These are phyloP conservation scores for Podospora comata DNA, from an alignment of 495 filamentous ascomycete species.

Conservation along the genomic window DNA sequence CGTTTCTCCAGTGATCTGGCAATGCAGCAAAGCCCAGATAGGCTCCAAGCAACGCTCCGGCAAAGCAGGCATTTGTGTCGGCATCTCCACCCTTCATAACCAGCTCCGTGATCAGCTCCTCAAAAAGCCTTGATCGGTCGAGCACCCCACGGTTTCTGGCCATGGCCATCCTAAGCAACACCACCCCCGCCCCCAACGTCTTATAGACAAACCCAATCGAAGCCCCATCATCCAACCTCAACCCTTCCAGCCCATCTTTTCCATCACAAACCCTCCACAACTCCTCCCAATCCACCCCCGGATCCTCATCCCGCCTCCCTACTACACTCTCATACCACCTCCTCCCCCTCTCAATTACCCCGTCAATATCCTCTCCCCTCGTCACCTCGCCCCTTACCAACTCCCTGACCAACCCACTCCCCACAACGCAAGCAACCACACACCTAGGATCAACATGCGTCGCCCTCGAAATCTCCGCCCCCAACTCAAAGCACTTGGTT, in stretches of 20 bases:
- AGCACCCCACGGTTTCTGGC: conserved; percentile 15
- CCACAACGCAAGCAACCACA: conserved; percentile 43
- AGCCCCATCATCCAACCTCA: conserved; percentile 39
- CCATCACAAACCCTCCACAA: conserved; percentile 30
- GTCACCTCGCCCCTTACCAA: conserved; percentile 42
- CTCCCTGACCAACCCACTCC: conserved; percentile 40
- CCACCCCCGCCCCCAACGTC: conserved; percentile 41
- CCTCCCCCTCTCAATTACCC: conserved; percentile 24
- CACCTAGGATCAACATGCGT: conserved; percentile 50
- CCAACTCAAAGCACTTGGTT: conserved; percentile 34
- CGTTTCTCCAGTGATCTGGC: conserved; percentile 44
- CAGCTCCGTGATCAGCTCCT: conserved; percentile 42
- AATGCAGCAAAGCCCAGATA: conserved; percentile 41
- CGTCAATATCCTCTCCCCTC: conserved; percentile 35
- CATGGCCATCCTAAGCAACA: conserved; percentile 39
- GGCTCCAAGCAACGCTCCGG: conserved; percentile 44
- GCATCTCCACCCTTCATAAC: conserved; percentile 50
- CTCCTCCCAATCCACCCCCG: conserved; percentile 35
- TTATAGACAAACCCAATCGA: conserved; percentile 53
- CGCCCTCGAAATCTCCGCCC: conserved; percentile 29
- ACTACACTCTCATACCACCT: conserved; percentile 22
- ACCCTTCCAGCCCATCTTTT: conserved; percentile 27
- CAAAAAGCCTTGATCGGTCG: conserved; percentile 31
- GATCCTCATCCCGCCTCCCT: conserved; percentile 6
- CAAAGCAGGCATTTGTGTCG: conserved; percentile 50